These are phyloP conservation scores for Penicillium sp. DNA, from an alignment of 2,329 filamentous ascomycete species.

Conservation along the genomic window DNA sequence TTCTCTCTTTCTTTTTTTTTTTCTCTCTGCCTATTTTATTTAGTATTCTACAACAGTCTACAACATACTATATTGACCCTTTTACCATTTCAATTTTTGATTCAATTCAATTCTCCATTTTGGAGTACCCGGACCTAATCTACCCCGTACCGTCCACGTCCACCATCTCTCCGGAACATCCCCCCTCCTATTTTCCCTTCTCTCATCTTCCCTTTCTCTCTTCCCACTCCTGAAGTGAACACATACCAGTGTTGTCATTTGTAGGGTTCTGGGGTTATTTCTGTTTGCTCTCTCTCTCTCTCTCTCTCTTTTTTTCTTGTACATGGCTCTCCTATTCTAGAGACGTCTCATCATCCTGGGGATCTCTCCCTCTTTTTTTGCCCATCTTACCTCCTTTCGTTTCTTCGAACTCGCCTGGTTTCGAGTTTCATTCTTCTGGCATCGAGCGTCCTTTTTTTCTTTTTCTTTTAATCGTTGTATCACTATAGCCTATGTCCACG, in stretches of 20 bases:
- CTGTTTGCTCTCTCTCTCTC: slow-evolving; percentile 7
- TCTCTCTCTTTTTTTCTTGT: slow-evolving; percentile 18
- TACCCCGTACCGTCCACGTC: slow-evolving; percentile 24
- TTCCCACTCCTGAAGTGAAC: slow-evolving; percentile 16
- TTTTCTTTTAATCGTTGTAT: slow-evolving; percentile 26
- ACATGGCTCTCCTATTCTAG: slow-evolving; percentile 28
- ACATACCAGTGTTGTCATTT: slow-evolving; percentile 25
- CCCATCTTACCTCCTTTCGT: slow-evolving; percentile 18
- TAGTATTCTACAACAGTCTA: too few species aligned
- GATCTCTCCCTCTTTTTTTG: slow-evolving; percentile 15
- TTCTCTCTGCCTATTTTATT: background rate
- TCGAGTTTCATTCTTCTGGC: slow-evolving; percentile 21
- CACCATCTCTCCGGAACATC: background rate
- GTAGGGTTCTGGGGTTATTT: slow-evolving; percentile 22
- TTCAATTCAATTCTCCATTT: background rate
- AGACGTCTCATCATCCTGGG: slow-evolving; percentile 21
- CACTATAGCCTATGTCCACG: slow-evolving; percentile 26
- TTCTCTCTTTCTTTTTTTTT: background rate
- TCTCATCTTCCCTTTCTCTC: slow-evolving; percentile 13
- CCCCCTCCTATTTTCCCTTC: slow-evolving; percentile 16
- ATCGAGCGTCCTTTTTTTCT: slow-evolving; percentile 21
- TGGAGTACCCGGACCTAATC: slow-evolving; percentile 9
- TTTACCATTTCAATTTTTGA: background rate
- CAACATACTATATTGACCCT: too few species aligned
- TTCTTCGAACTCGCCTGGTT: slow-evolving; percentile 19